A percentile compares a stretch with the other conserved stretches of the same genome.
Conservation (phyloP, 768 basidiomycete species). For the Kwoniella sp. region DNA sequence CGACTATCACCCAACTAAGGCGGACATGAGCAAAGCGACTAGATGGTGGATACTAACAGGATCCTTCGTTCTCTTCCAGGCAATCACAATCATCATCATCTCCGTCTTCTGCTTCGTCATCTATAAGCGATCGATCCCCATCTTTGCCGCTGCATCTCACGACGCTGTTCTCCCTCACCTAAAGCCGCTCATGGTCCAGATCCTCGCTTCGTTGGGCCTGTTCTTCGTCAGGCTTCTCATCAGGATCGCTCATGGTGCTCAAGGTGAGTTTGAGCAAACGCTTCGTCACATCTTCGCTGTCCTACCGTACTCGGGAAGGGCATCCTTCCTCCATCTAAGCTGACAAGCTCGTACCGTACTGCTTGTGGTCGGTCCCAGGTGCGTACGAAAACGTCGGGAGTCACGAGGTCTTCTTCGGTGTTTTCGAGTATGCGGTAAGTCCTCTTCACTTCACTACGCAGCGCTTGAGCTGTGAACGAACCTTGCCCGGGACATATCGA, state of each 20-base stretch:
- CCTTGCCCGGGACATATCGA: too few species aligned
- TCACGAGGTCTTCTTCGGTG: constrained; percentile 39
- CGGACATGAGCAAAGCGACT: not conserved
- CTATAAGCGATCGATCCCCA: constrained; percentile 23
- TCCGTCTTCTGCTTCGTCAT: constrained; percentile 35
- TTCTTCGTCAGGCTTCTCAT: constrained; percentile 39
- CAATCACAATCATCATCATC: constrained; percentile 41
- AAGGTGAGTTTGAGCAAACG: constrained; percentile 31
- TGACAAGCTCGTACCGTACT: too few species aligned
- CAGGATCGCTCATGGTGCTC: constrained; percentile 39
- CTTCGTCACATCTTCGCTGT: too few species aligned
- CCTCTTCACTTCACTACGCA: not conserved
- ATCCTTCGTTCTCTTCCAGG: constrained; percentile 8
- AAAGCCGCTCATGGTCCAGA: constrained; percentile 28
- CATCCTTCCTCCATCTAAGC: too few species aligned
- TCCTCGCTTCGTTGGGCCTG: constrained; percentile 29
- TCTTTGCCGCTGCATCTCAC: constrained; percentile 22
- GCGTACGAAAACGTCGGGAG: constrained; percentile 29
- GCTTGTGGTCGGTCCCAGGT: constrained; percentile 20
- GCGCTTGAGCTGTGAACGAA: not conserved
- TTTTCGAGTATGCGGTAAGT: constrained; percentile 39
- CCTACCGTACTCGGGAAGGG: too few species aligned
- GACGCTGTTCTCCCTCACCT: constrained; percentile 20
- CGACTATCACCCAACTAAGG: not conserved
- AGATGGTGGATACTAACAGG: not conserved